These are phyloP conservation scores for Lactarius akahatsu DNA, from an alignment of 768 basidiomycete species.

Conservation along the genomic window DNA sequence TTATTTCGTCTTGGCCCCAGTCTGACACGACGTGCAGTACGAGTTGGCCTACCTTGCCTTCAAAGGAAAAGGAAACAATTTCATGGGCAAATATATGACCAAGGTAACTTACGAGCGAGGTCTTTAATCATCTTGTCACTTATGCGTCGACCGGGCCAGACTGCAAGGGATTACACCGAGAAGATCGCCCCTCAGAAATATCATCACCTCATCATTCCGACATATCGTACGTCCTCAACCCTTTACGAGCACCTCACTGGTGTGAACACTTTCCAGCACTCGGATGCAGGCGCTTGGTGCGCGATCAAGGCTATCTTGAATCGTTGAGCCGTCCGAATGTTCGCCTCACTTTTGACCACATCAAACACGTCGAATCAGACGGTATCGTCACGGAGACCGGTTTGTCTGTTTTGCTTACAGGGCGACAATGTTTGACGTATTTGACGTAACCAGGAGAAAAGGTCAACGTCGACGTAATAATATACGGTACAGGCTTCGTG, in stretches of 20 bases:
- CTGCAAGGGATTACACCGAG: conserved; percentile 45
- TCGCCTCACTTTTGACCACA: conserved; percentile 47
- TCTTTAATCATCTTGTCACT: neutral
- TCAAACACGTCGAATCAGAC: conserved; percentile 47
- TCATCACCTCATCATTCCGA: conserved; percentile 43
- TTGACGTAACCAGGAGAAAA: conserved; percentile 37
- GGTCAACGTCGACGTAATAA: conserved; percentile 52
- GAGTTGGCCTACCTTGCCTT: neutral
- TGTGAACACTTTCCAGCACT: conserved; percentile 38
- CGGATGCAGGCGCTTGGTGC: conserved; percentile 62
- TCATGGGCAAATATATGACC: neutral
- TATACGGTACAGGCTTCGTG: conserved; percentile 57
- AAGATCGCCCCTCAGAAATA: conserved; percentile 40
- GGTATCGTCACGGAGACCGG: conserved; percentile 48
- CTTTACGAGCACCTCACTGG: neutral
- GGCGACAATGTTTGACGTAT: neutral
- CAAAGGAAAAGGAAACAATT: conserved; percentile 18
- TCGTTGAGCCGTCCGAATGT: conserved; percentile 54
- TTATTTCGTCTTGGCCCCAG: neutral
- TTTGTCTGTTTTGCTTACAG: neutral
- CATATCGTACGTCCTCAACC: conserved; percentile 43
- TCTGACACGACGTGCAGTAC: neutral
- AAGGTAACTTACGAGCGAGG: neutral
- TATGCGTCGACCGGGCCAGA: conserved; percentile 33
- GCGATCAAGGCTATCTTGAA: conserved; percentile 56